Evolutionary conservation across 2,329 filamentous ascomycete species (phyloP).

Genomic region (Thielaviopsis musarum): DNA sequence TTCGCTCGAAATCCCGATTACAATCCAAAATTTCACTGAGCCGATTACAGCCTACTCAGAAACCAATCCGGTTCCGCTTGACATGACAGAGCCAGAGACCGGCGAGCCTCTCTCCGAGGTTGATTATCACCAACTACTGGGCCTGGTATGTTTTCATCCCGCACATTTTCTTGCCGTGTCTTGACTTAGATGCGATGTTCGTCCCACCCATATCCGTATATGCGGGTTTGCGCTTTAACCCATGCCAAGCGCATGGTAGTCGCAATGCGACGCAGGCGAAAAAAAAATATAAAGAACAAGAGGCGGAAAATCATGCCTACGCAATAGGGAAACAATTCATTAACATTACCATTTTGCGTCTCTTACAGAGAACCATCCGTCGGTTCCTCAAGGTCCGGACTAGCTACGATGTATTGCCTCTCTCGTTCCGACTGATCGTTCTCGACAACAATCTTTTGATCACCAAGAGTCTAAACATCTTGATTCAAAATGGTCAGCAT

Average conservation of each 20-base stretch:
- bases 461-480: conserved; percentile 89
- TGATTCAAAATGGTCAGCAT: conserved; percentile 73
- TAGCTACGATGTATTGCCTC: conserved; percentile 91
- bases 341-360: neutral
- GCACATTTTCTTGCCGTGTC: neutral
- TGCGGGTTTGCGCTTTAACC: neutral
- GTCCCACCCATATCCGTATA: neutral
- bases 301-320: neutral
- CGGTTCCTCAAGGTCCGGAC: conserved; percentile 93
- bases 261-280: conserved; percentile 1
- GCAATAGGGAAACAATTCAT: neutral
- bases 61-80: conserved; percentile 22
- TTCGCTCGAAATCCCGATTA: conserved; percentile 10
- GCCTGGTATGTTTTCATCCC: conserved; percentile 44
- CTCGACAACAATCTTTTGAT: conserved; percentile 91
- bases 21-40: conserved; percentile 21
- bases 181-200: neutral
- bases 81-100: conserved; percentile 4
- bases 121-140: conserved; percentile 63
- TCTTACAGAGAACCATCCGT: conserved; percentile 62
- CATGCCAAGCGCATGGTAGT: neutral
- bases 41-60: conserved; percentile 20
- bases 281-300: neutral
- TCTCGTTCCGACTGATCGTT: conserved; percentile 89
- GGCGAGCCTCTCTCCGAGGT: conserved; percentile 30